Conservation (phyloP, 495 filamentous ascomycete species). For the Daldinia loculata region DNA sequence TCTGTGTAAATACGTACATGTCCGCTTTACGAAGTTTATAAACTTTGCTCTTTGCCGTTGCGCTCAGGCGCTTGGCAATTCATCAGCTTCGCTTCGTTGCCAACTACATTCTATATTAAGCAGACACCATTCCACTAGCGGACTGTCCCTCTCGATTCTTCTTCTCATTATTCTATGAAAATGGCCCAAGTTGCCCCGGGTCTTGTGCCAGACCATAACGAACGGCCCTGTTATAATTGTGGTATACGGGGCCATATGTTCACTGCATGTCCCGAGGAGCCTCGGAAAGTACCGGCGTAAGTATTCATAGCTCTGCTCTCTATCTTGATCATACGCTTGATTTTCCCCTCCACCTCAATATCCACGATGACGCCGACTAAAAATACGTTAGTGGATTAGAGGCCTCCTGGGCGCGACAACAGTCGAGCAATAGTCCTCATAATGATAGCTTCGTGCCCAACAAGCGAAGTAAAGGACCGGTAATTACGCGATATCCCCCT, state of each 20-base stretch:
- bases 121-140: neutral
- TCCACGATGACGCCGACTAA: conserved; percentile 30
- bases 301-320: conserved; percentile 45
- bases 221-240: conserved; percentile 62
- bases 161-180: conserved; percentile 19
- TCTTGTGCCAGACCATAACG: conserved; percentile 44
- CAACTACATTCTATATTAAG: neutral
- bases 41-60: conserved; percentile 10
- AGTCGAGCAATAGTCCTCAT: conserved; percentile 49
- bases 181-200: conserved; percentile 51
- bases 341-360: conserved; percentile 6
- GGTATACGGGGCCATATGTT: conserved; percentile 58
- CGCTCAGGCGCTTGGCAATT: conserved; percentile 22
- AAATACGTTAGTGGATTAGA: conserved; percentile 49
- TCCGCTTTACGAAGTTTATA: conserved; percentile 6
- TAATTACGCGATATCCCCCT: conserved; percentile 54
- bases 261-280: conserved; percentile 60
- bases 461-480: conserved; percentile 50
- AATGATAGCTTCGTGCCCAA: conserved; percentile 41
- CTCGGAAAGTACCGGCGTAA: conserved; percentile 65
- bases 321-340: neutral
- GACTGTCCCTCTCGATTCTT: conserved; percentile 10
- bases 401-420: conserved; percentile 50
- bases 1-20: conserved; percentile 4
- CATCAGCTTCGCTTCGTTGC: neutral